A percentile compares a stretch with the other conserved stretches of the same genome.
These are phyloP conservation scores for Beauveria pseudobassiana DNA, from an alignment of 2,329 filamentous ascomycete genomes.

Conservation along the genomic window DNA sequence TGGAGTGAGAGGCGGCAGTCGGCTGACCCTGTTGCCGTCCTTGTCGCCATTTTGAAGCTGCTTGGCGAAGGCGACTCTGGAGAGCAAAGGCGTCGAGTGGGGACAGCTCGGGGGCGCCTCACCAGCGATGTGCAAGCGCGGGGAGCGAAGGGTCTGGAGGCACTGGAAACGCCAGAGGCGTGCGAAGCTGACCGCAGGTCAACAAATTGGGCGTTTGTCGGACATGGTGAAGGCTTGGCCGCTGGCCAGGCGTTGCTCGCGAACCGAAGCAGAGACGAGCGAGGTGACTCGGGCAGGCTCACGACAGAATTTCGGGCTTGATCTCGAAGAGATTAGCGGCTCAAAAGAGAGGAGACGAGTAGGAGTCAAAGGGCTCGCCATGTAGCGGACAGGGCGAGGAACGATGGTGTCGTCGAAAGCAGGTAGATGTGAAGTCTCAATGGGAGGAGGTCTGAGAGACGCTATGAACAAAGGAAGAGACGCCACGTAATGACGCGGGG, in stretches of 20 bases:
- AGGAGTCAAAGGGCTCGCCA: not conserved
- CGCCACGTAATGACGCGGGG: not conserved
- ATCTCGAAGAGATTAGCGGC: not conserved
- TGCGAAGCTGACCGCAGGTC: constrained; percentile 41
- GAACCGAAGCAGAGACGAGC: not conserved
- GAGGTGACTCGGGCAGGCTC: not conserved
- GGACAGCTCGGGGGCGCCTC: constrained; percentile 85
- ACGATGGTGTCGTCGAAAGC: not conserved
- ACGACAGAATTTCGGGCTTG: not conserved
- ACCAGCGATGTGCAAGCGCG: constrained; percentile 67
- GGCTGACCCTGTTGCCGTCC: constrained; percentile 72
- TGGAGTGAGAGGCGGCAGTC: constrained; percentile 74
- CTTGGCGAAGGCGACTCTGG: constrained; percentile 76
- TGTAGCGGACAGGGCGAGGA: not conserved
- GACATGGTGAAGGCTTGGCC: not conserved
- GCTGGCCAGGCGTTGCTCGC: not conserved
- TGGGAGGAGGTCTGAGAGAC: not conserved
- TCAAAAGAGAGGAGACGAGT: not conserved
- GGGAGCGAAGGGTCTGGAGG: constrained; percentile 50
- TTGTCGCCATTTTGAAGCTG: constrained; percentile 75
- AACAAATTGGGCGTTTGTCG: constrained; percentile 45
- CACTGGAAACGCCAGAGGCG: constrained; percentile 1
- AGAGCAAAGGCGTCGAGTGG: constrained; percentile 92
- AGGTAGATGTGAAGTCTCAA: not conserved
- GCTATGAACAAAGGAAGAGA: not conserved